Evolutionary conservation across 352 stramenopile genomes (phyloP).

Genomic region (Thalassiosira livingstoniorum): DNA sequence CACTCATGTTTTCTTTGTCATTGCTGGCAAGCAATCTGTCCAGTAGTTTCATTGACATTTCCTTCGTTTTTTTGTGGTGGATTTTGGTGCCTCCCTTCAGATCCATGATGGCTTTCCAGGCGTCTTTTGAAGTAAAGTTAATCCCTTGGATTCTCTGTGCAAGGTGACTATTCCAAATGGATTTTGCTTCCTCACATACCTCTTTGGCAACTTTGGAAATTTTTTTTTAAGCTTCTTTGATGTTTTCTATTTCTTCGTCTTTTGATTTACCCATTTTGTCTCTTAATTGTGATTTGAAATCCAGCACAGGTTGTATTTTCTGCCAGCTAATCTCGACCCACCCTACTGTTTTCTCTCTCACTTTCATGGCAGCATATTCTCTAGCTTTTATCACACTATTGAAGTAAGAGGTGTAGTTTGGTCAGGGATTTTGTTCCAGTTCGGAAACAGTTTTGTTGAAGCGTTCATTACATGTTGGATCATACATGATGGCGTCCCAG

Average conservation of each 20-base stretch:
- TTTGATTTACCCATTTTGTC: not conserved
- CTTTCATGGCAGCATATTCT: not conserved
- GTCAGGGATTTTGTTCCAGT: not conserved
- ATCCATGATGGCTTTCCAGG: not conserved
- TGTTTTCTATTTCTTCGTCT: not conserved
- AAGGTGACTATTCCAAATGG: not conserved
- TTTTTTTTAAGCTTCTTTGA: not conserved
- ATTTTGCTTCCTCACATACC: not conserved
- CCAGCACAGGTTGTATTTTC: not conserved
- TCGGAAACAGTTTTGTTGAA: not conserved
- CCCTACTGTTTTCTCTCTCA: not conserved
- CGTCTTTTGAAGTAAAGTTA: conserved; percentile 5
- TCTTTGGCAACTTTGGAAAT: conserved; percentile 10
- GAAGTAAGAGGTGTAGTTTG: too few species aligned
- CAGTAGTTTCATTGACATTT: too few species aligned
- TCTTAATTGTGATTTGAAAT: not conserved
- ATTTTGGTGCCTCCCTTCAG: not conserved
- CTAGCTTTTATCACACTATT: too few species aligned
- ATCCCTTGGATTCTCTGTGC: not conserved
- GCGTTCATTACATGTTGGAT: not conserved
- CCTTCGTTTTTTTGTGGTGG: not conserved
- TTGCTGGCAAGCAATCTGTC: too few species aligned
- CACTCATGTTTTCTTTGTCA: too few species aligned
- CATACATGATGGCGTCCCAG: not conserved
- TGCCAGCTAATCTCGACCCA: not conserved